A percentile compares a stretch with the other conserved stretches of the same genome.
Conservation (phyloP, 2,329 filamentous ascomycete species). For the Colletotrichum tropicale region DNA sequence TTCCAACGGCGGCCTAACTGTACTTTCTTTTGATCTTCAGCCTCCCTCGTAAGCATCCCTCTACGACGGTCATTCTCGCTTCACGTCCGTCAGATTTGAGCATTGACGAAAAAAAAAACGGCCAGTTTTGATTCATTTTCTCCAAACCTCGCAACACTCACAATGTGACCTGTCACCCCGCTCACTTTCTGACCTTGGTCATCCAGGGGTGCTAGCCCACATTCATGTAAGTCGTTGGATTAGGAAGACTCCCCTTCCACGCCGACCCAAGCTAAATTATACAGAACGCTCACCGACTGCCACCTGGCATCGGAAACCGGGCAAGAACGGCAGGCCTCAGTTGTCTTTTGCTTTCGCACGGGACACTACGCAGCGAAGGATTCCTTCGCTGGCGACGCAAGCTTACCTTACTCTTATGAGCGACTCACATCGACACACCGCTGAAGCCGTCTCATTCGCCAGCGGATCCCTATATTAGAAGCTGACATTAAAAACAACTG, state of each 20-base stretch:
- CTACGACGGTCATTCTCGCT: neutral
- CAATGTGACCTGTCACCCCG: constrained; percentile 9
- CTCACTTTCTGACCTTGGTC: neutral
- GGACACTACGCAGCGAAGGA: neutral
- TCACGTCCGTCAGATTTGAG: neutral
- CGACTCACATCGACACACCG: neutral
- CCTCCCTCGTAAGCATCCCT: neutral
- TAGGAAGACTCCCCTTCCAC: constrained; percentile 2
- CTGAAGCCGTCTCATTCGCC: neutral
- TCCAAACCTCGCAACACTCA: neutral
- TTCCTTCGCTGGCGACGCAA: neutral
- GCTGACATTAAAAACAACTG: neutral
- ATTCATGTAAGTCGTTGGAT: constrained; percentile 17
- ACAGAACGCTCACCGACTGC: constrained; percentile 13
- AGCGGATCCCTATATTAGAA: neutral
- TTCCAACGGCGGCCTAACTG: neutral
- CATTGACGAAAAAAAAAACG: neutral
- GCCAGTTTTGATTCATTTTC: neutral
- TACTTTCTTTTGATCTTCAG: neutral
- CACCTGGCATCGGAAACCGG: neutral
- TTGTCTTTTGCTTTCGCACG: neutral
- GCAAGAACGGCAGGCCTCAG: neutral
- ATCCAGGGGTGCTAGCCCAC: neutral
- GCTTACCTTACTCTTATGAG: neutral
- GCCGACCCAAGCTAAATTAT: neutral